Conservation (phyloP, 176 grass and related monocot genomes). For the Lolium rigidum region DNA sequence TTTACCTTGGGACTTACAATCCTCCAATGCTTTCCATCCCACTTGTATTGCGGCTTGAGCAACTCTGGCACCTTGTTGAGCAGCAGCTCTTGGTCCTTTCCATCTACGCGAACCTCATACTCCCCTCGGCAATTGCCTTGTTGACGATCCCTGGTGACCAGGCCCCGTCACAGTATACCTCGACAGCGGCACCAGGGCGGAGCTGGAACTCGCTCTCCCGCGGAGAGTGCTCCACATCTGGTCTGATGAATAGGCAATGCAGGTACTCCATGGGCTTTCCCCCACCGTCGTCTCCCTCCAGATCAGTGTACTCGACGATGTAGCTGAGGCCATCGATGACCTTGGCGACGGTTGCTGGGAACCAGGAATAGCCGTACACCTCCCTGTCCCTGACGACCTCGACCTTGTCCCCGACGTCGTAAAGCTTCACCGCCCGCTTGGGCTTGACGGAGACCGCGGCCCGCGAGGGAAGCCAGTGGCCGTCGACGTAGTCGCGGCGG, state of each 20-base stretch:
- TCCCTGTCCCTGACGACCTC: constrained; percentile 55
- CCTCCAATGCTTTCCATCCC: constrained; percentile 63
- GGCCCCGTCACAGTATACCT: constrained; percentile 54
- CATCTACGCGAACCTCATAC: constrained; percentile 32
- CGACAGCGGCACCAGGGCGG: constrained; percentile 24
- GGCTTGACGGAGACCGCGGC: constrained; percentile 24
- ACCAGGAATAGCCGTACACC: constrained; percentile 60
- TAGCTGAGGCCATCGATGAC: constrained; percentile 45
- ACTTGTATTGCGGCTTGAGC: constrained; percentile 51
- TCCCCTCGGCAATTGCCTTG: constrained; percentile 4
- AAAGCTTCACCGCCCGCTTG: constrained; percentile 4
- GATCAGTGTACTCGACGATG: constrained; percentile 57
- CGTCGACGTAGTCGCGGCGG: constrained; percentile 52
- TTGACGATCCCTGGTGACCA: constrained; percentile 53
- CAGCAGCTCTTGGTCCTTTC: constrained; percentile 22
- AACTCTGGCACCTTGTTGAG: constrained; percentile 27
- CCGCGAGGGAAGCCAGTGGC: constrained; percentile 42
- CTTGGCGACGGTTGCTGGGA: constrained; percentile 48
- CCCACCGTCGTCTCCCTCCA: background rate
- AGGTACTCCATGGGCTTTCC: constrained; percentile 56
- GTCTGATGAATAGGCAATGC: constrained; percentile 59
- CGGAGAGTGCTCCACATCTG: constrained; percentile 24
- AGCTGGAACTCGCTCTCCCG: constrained; percentile 34
- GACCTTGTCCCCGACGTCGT: constrained; percentile 51
- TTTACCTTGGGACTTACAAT: constrained; percentile 27